Conservation (phyloP, 2,329 filamentous ascomycete species). For the Sarocladium strictum region DNA sequence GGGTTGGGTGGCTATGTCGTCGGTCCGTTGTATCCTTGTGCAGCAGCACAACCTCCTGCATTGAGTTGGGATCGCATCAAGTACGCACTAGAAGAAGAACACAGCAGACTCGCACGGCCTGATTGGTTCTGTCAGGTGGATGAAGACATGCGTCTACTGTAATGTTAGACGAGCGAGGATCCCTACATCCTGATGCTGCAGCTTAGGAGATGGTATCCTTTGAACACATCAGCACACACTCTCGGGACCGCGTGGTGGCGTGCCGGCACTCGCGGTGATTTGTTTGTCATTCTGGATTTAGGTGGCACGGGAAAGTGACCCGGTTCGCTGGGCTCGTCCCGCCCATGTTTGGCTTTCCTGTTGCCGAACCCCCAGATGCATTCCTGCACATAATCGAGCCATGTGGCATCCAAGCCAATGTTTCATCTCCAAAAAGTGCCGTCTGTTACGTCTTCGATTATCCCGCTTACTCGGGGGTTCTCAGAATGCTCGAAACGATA, state of each 20-base stretch:
- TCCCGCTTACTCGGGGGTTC: no score
- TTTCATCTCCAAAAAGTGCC: background rate
- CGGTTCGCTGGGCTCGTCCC: background rate
- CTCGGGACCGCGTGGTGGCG: background rate
- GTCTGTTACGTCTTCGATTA: background rate
- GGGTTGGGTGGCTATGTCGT: background rate
- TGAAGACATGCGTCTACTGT: no score
- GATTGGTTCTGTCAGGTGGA: no score
- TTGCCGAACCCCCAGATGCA: background rate
- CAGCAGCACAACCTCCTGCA: no score
- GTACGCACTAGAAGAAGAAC: no score
- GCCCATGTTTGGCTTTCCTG: background rate
- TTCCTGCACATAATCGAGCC: constrained; percentile 1
- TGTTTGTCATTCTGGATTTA: background rate
- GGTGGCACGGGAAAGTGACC: background rate
- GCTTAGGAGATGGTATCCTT: background rate
- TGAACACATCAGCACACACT: background rate
- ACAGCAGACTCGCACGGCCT: no score
- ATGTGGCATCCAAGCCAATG: constrained; percentile 4
- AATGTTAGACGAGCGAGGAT: no score
- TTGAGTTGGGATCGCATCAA: no score
- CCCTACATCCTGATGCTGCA: no score
- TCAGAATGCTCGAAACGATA: no score
- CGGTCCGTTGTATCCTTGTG: background rate
- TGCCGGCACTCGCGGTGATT: no score